phyloP scores from a whole-genome alignment of 2,329 filamentous ascomycete species.

The Xylariaceae sp. region DNA sequence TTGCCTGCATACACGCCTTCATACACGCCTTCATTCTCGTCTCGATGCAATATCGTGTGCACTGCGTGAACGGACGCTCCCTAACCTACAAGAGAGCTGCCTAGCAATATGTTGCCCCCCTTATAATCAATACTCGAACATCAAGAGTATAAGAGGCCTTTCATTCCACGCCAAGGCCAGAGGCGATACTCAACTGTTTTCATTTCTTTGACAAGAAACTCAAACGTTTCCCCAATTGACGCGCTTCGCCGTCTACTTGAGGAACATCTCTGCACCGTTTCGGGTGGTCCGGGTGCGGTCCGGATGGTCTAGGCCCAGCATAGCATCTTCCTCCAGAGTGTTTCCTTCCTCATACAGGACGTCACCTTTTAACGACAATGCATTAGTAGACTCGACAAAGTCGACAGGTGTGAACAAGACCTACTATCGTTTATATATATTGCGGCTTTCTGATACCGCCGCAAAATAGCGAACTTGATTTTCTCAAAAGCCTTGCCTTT shows the following conservation, averaged over 20 bases:
- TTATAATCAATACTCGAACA: constrained; percentile 10
- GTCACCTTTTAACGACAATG: constrained; percentile 47
- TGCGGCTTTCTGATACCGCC: constrained; percentile 63
- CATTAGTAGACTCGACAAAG: constrained; percentile 24
- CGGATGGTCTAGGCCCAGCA: constrained; percentile 61
- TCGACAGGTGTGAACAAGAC: constrained; percentile 30
- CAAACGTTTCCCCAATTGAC: not conserved
- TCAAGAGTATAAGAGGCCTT: constrained; percentile 10
- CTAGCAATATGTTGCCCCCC: not conserved
- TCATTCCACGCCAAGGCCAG: constrained; percentile 5
- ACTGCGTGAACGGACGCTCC: constrained; percentile 10
- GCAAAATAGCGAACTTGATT: constrained; percentile 87
- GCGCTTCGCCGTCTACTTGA: constrained; percentile 32
- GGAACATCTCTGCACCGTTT: constrained; percentile 62
- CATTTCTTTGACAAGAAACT: constrained; percentile 11
- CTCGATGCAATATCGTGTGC: not conserved
- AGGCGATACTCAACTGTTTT: constrained; percentile 2
- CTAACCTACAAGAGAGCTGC: not conserved
- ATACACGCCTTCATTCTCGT: constrained; percentile 1
- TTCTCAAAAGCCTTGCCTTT: constrained; percentile 99
- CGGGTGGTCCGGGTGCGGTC: constrained; percentile 56
- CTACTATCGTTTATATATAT: constrained; percentile 84
- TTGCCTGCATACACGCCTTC: not conserved
- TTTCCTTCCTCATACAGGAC: constrained; percentile 50
- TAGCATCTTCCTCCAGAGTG: constrained; percentile 53